Conservation (phyloP, 179 eudicot species). For the Sideroxylon spinosum region DNA sequence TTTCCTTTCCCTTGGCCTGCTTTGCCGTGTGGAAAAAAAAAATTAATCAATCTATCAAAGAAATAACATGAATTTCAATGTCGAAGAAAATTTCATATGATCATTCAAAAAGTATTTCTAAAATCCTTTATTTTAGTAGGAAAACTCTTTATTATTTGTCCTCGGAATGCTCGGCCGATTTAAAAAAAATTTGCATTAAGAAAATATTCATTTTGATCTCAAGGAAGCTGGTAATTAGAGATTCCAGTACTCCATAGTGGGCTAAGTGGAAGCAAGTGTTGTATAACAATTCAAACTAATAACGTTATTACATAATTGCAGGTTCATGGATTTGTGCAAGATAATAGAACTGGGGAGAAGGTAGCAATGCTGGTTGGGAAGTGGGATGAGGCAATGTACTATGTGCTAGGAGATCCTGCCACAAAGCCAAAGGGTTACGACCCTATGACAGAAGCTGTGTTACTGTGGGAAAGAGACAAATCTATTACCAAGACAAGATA, state of each 20-base stretch:
- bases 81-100: not conserved
- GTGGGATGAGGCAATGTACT: conserved; percentile 99
- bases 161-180: conserved; percentile 10
- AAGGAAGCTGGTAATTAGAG: not conserved
- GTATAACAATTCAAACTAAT: not conserved
- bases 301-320: conserved; percentile 20
- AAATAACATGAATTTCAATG: not conserved
- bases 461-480: conserved; percentile 93
- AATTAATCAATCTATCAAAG: not conserved
- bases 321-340: conserved; percentile 98
- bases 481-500: conserved; percentile 72
- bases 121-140: not conserved
- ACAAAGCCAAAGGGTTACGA: conserved; percentile 92
- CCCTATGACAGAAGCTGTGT: conserved; percentile 93
- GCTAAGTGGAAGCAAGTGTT: not conserved
- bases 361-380: conserved; percentile 93
- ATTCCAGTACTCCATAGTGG: not conserved
- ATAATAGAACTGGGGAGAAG: conserved; percentile 89
- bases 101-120: not conserved
- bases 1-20: not conserved
- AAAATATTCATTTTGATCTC: not conserved
- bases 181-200: no score
- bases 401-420: conserved; percentile 88
- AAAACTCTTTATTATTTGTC: not conserved
- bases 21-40: not conserved